These are phyloP conservation scores for Plantago ovata DNA, from an alignment of 257 asterid genomes.

Conservation along the genomic window DNA sequence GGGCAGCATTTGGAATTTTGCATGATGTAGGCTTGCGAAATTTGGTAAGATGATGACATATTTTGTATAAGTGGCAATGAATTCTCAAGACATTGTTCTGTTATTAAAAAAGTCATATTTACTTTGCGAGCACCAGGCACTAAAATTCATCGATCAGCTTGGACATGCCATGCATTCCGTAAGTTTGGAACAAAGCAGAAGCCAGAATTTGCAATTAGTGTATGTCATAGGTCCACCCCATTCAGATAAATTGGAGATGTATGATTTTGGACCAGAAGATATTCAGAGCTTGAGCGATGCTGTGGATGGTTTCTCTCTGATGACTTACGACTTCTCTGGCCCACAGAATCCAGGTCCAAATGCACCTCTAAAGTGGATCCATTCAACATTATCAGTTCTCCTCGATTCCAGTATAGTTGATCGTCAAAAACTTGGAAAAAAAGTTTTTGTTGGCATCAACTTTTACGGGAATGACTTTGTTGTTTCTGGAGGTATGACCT, in stretches of 20 bases:
- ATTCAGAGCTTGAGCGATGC: slow-evolving; percentile 47
- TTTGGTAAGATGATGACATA: slow-evolving; percentile 37
- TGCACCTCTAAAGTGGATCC: slow-evolving; percentile 93
- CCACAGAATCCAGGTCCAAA: slow-evolving; percentile 97
- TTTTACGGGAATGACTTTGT: slow-evolving; percentile 89
- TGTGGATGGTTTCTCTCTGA: slow-evolving; percentile 91
- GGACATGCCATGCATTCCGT: slow-evolving; percentile 81
- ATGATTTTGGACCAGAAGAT: slow-evolving; percentile 86
- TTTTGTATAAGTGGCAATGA: background rate
- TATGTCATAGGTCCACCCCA: slow-evolving; percentile 90
- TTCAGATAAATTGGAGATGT: slow-evolving; percentile 55
- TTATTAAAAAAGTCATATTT: slow-evolving; percentile 24
- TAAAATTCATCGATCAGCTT: slow-evolving; percentile 67
- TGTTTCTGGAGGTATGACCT: slow-evolving; percentile 65
- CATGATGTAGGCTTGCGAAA: slow-evolving; percentile 73
- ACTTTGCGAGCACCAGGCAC: slow-evolving; percentile 49
- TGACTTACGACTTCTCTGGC: slow-evolving; percentile 94
- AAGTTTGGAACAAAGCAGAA: slow-evolving; percentile 33
- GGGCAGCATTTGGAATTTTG: slow-evolving; percentile 90
- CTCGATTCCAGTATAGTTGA: slow-evolving; percentile 31
- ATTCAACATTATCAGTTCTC: slow-evolving; percentile 55
- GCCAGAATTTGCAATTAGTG: slow-evolving; percentile 51
- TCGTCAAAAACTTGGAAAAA: slow-evolving; percentile 39
- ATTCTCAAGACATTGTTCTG: slow-evolving; percentile 14
- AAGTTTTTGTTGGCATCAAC: slow-evolving; percentile 70